Evolutionary conservation across 257 asterid genomes (phyloP).

Genomic region (Ocimum tenuiflorum): DNA sequence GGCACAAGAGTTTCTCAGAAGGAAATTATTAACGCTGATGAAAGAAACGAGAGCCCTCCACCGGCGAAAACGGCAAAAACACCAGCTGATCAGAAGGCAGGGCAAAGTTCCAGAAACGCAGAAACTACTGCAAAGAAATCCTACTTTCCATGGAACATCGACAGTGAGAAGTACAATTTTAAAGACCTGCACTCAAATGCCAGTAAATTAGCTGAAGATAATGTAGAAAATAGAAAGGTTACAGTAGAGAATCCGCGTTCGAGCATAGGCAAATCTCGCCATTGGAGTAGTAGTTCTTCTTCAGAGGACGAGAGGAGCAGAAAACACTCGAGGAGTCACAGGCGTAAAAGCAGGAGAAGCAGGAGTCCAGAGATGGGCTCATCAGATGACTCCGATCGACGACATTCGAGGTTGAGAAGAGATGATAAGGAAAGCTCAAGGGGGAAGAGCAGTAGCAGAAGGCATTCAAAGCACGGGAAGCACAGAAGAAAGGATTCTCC

Average conservation of each 20-base stretch:
- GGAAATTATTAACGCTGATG: constrained; percentile 15
- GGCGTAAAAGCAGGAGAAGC: constrained; percentile 36
- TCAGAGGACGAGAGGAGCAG: constrained; percentile 54
- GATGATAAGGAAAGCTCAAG: constrained; percentile 40
- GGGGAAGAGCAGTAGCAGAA: constrained; percentile 51
- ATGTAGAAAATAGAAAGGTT: constrained; percentile 19
- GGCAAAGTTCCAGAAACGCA: constrained; percentile 19
- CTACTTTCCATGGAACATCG: neutral
- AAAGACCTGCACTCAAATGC: constrained; percentile 9
- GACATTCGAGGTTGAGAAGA: constrained; percentile 40
- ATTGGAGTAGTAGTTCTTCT: constrained; percentile 38
- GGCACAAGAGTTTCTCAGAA: constrained; percentile 19
- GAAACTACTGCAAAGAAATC: constrained; percentile 6
- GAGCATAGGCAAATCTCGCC: constrained; percentile 18
- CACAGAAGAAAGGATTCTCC: constrained; percentile 56
- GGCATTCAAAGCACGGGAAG: constrained; percentile 62
- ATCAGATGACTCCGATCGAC: constrained; percentile 32
- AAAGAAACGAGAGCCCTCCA: constrained; percentile 21
- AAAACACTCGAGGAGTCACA: constrained; percentile 39
- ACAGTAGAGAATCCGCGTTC: constrained; percentile 20
- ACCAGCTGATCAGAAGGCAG: constrained; percentile 13
- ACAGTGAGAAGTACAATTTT: too few species aligned
- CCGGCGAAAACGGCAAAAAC: constrained; percentile 16
- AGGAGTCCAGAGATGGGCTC: constrained; percentile 34
- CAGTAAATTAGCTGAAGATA: neutral